Conservation (phyloP, 352 stramenopile genomes). For the Phytophthora sp. region DNA sequence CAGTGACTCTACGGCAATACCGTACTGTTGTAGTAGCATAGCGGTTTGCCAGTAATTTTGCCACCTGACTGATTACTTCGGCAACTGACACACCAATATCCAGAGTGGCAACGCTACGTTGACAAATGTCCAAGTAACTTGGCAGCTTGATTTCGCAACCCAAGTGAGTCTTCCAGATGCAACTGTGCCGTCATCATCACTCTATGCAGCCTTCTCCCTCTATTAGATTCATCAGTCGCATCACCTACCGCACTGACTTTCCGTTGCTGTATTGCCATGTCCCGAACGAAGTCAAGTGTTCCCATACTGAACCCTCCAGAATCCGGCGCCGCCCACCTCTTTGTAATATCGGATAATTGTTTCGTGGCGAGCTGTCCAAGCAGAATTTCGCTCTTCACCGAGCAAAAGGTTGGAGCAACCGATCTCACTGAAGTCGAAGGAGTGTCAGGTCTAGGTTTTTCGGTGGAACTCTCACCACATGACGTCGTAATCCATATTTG, state of each 20-base stretch:
- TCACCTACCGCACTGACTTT: not conserved
- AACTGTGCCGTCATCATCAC: constrained; percentile 6
- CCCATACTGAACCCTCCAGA: constrained; percentile 8
- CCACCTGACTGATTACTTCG: too few relatives aligned
- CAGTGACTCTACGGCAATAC: too few relatives aligned
- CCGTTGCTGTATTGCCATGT: constrained; percentile 15
- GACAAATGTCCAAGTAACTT: constrained; percentile 1
- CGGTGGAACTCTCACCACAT: not conserved
- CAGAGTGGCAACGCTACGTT: not conserved
- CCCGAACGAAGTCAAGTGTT: constrained; percentile 25
- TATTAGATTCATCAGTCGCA: not conserved
- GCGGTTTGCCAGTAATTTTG: too few relatives aligned
- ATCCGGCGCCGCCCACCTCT: constrained; percentile 6
- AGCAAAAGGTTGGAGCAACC: constrained; percentile 35
- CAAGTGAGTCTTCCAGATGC: constrained; percentile 34
- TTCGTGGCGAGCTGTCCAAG: constrained; percentile 35
- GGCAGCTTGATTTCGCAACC: constrained; percentile 22
- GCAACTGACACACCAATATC: too few relatives aligned
- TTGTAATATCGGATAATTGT: constrained; percentile 7
- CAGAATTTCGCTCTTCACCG: constrained; percentile 33
- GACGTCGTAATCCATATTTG: constrained; percentile 22
- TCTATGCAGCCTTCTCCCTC: constrained; percentile 14
- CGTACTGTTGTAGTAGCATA: too few relatives aligned
- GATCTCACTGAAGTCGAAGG: not conserved
- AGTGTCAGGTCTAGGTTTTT: not conserved